phyloP scores from a whole-genome alignment of 495 filamentous ascomycete genomes.

The Annulohypoxylon bovei region DNA sequence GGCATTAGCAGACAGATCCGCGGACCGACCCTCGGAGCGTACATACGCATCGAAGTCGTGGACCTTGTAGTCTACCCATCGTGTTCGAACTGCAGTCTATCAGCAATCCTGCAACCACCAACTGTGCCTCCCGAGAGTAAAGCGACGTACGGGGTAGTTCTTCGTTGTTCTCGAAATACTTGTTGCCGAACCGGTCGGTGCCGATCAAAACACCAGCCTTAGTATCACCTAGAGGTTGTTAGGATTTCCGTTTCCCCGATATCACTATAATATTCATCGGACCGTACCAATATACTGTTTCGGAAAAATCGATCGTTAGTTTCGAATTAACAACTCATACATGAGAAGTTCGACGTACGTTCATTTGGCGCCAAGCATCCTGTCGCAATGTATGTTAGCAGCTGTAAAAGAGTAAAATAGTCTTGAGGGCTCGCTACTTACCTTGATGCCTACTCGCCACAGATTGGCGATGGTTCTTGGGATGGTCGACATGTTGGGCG shows the following conservation, averaged over 20 bases:
- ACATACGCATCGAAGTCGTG: constrained; percentile 84
- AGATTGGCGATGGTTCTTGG: constrained; percentile 86
- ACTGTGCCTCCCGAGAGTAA: background rate
- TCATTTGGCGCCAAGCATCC: constrained; percentile 92
- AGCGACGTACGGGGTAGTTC: constrained; percentile 83
- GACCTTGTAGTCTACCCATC: constrained; percentile 97
- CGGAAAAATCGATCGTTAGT: constrained; percentile 31
- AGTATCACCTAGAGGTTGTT: constrained; percentile 80
- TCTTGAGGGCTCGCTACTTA: constrained; percentile 46
- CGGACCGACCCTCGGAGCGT: constrained; percentile 2
- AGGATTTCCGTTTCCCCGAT: constrained; percentile 36
- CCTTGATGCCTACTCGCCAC: constrained; percentile 87
- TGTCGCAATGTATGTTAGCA: constrained; percentile 50
- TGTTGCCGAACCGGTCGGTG: constrained; percentile 91
- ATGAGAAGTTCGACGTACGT: constrained; percentile 66
- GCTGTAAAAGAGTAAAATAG: constrained; percentile 1
- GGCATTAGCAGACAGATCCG: constrained; percentile 16
- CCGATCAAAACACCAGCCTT: constrained; percentile 91
- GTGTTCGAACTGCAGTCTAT: constrained; percentile 78
- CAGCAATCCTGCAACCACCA: constrained; percentile 21
- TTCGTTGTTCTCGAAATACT: constrained; percentile 95
- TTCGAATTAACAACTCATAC: constrained; percentile 40
- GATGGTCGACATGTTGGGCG: constrained; percentile 88
- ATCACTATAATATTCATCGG: background rate
- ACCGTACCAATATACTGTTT: constrained; percentile 73